A percentile compares a stretch with the other conserved stretches of the same genome.
Evolutionary conservation across 192 early-diverging fungal species (phyloP).

Genomic region (Coemansia sp.): DNA sequence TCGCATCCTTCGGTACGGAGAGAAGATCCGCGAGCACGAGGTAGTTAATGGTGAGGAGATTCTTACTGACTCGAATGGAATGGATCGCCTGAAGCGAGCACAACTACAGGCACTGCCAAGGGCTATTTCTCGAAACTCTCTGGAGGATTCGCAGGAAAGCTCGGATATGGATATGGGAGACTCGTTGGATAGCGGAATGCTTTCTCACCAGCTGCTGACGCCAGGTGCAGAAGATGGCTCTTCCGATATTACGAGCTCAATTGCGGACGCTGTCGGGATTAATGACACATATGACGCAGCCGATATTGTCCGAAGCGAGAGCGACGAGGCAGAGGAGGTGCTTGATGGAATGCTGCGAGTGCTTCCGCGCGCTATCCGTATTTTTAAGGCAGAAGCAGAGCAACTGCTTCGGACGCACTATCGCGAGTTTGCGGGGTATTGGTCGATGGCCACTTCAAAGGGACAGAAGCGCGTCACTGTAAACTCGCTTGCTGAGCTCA

Average conservation of each 20-base stretch:
- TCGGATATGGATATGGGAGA: constrained; percentile 3
- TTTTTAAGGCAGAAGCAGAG: constrained; percentile 25
- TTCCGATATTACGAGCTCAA: not conserved
- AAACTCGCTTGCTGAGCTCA: constrained; percentile 37
- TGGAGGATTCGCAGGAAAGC: not conserved
- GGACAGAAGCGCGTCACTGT: constrained; percentile 31
- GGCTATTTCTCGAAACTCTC: not conserved
- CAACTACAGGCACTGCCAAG: constrained; percentile 12
- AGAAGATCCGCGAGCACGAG: constrained; percentile 24
- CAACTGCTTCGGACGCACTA: constrained; percentile 35
- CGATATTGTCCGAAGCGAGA: not conserved
- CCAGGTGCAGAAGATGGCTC: not conserved
- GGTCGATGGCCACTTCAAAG: constrained; percentile 17
- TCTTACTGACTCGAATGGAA: constrained; percentile 8
- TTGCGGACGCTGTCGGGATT: not conserved
- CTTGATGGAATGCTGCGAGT: constrained; percentile 20
- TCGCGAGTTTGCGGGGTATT: constrained; percentile 37
- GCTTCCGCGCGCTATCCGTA: constrained; percentile 17
- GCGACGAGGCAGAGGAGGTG: constrained; percentile 10
- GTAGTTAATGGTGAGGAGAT: constrained; percentile 24
- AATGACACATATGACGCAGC: not conserved
- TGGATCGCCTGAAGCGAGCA: constrained; percentile 8
- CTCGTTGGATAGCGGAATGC: not conserved
- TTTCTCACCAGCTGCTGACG: not conserved
- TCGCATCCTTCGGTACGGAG: constrained; percentile 20